Evolutionary conservation across 805 yeast species (phyloP).

Genomic region (Candida suzukii): DNA sequence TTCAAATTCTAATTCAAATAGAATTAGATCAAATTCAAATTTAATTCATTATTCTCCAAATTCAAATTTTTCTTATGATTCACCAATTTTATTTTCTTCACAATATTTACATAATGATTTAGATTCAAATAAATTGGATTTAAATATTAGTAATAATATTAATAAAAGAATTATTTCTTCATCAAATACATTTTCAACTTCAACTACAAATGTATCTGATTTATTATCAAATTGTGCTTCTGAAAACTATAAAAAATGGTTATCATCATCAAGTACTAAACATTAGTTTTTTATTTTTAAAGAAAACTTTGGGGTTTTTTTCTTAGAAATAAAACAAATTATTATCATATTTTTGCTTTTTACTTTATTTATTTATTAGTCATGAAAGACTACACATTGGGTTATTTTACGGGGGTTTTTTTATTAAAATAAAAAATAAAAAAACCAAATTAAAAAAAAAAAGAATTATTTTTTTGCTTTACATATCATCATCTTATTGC

Average conservation of each 20-base stretch:
- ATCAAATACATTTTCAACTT: background rate
- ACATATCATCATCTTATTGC: no score
- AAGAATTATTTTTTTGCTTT: no score
- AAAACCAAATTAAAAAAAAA: no score
- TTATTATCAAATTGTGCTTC: constrained; percentile 21
- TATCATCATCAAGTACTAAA: constrained; percentile 9
- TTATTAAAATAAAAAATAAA: no score
- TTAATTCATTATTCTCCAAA: constrained; percentile 13
- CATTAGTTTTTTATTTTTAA: background rate
- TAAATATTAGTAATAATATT: constrained; percentile 12
- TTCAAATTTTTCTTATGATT: constrained; percentile 21
- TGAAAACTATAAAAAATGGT: constrained; percentile 25
- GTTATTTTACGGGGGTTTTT: no score
- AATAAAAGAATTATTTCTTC: background rate
- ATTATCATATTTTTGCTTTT: no score
- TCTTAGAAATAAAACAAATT: background rate
- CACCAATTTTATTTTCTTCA: constrained; percentile 21
- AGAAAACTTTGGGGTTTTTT: no score
- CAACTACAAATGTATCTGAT: constrained; percentile 20
- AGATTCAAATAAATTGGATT: constrained; percentile 23
- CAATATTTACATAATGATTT: constrained; percentile 14
- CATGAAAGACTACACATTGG: no score
- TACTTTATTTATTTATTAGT: no score
- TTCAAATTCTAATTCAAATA: constrained; percentile 1
- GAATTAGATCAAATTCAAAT: background rate